Base-by-base conservation (phyloP, 768 basidiomycete species). In the Cystobasidium onofrii region DNA sequence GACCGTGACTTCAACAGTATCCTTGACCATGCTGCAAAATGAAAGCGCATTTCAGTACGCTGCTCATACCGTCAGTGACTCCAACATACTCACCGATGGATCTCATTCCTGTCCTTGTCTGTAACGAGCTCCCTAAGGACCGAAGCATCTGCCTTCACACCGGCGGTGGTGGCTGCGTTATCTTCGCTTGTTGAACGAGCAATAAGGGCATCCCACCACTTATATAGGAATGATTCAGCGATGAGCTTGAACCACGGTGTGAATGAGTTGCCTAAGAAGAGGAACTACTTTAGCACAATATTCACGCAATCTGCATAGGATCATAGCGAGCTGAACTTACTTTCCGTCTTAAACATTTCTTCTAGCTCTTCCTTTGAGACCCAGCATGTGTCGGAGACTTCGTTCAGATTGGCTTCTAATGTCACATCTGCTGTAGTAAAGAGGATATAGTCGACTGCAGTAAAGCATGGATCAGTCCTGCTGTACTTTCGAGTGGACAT, bases 171-270 rank as follows among this genome's bases (percentile, higher is more conserved):
- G 3, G 62, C 63, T 41, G 74, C 31, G 15, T 41, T 60, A 31
- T 75, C 75, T 39, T 55, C 74, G 50, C 50, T 41, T 18, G 36
- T 61, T 43, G 81, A 80, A 41, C 90, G 87, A 67, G 83, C 83
- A 75, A 89, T 79, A 52, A 99, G 87, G 75, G 90, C 88, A 79
- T 96, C 92, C 96, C 96, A 99, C 96, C 96, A 99, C 27, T 90
- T 91, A 80, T 94, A 98, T 52, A 99, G 85, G 82, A 95, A 95
- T 80, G 97, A 92, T 1, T 93, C 87, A 1, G 92, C 93, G 79
- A 99, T 98, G 33, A 98, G 87, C 81, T 93, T 91, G 87, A 99
- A 99, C 96, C 96, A 99, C 0, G 96, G 96, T 7, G 96, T 99
- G 81, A 99, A 99, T 1, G 86, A 86, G 81, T 91, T 91, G 72